Conservation (phyloP, 805 yeast species). For the Ogataea wickerhamii region DNA sequence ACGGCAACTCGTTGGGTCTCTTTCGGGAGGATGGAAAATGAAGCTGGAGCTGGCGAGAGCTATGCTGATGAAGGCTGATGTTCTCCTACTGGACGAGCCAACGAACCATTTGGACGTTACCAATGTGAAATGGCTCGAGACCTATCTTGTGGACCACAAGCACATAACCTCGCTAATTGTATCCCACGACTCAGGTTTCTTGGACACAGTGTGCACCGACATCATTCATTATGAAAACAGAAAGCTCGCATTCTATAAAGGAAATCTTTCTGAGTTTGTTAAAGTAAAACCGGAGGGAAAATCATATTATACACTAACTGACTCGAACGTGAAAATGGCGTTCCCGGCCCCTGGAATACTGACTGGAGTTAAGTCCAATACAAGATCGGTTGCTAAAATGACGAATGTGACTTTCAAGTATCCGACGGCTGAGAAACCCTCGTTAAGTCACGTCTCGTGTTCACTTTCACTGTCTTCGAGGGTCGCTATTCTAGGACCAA, state of each 20-base stretch:
- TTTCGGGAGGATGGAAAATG: slow-evolving; percentile 99
- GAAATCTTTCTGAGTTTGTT: slow-evolving; percentile 90
- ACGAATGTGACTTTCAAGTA: slow-evolving; percentile 80
- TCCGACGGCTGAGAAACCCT: slow-evolving; percentile 86
- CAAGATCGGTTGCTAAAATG: slow-evolving; percentile 79
- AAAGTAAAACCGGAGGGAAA: slow-evolving; percentile 93
- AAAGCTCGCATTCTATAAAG: slow-evolving; percentile 92
- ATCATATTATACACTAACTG: slow-evolving; percentile 90
- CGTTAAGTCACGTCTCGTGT: slow-evolving; percentile 74
- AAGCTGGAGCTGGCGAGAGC: slow-evolving; percentile 98
- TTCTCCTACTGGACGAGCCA: slow-evolving; percentile 92
- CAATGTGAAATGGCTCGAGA: slow-evolving; percentile 91
- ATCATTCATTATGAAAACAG: slow-evolving; percentile 95
- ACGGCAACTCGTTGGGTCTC: slow-evolving; percentile 85
- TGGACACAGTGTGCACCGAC: slow-evolving; percentile 94
- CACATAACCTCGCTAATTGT: slow-evolving; percentile 93
- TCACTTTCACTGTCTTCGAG: slow-evolving; percentile 94
- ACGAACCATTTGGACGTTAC: slow-evolving; percentile 95
- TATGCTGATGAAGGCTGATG: slow-evolving; percentile 96
- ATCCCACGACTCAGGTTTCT: slow-evolving; percentile 96
- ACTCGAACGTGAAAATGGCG: slow-evolving; percentile 90
- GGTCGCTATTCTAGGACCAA: slow-evolving; percentile 95
- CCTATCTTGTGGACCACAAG: slow-evolving; percentile 75
- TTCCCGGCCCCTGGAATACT: slow-evolving; percentile 98
- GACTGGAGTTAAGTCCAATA: slow-evolving; percentile 94